Evolutionary conservation across 2,329 filamentous ascomycete genomes (phyloP), one percentile per base, ranked within the genome.

Genomic region (Fusarium domesticum): DNA sequence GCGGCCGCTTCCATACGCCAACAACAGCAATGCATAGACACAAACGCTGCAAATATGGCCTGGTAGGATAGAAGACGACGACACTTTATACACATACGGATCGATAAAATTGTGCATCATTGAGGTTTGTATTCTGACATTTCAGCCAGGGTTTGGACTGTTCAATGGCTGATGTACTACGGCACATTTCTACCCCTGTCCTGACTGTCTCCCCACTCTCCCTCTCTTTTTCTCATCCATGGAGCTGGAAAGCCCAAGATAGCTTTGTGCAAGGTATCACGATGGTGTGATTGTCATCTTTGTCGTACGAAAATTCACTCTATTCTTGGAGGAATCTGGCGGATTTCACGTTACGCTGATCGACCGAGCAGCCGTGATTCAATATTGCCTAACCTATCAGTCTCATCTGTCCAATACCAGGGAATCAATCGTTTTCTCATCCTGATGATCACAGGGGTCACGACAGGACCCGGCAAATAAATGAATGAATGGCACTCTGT

Each of bases 361-460:
- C 8, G 8, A 28, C 7, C 23, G 14, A 28, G 14, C 23, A 28
- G n/a, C n/a, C n/a, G n/a, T n/a, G n/a, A n/a, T n/a, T 39, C 32
- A 16, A 38, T 37, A 47, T 34, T n/a, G n/a, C n/a, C 34, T 43
- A 50, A 23, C 38, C 33, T 30, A 47, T 44, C 44, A 47, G n/a
- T 39, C 35, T 37, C 20, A 35, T 41, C 48, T 34, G 40, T 36
- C 44, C 40, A 16, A 6, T 6, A 42, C 33, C 25, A 33, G 18
- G 30, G 19, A 16, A 18, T 32, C 34, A 17, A 18, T 42, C n/a
- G n/a, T n/a, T n/a, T n/a, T n/a, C n/a, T n/a, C n/a, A n/a, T n/a
- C n/a, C n/a, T n/a, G n/a, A n/a, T n/a, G n/a, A n/a, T n/a, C n/a
- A n/a, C n/a, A n/a, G n/a, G n/a, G n/a, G n/a, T n/a, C n/a, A n/a